Evolutionary conservation across 768 basidiomycete genomes (phyloP).

Genomic region (Lactarius hengduanensis): DNA sequence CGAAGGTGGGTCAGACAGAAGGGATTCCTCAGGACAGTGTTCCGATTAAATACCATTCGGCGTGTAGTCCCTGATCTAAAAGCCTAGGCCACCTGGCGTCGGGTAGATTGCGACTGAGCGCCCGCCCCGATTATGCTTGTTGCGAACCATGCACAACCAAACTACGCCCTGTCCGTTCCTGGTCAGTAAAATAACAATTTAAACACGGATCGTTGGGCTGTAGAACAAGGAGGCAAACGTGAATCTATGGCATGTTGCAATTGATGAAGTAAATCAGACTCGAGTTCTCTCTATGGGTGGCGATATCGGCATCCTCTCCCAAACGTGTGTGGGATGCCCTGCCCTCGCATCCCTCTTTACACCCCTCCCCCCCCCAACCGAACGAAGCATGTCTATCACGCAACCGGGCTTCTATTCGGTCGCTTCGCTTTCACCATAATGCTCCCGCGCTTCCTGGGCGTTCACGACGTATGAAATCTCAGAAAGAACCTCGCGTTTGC

Average conservation of each 20-base stretch:
- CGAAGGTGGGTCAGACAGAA: conserved; percentile 1
- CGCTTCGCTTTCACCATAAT: neutral
- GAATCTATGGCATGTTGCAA: neutral
- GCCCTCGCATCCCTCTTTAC: neutral
- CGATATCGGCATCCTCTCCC: neutral
- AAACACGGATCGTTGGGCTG: neutral
- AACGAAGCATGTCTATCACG: neutral
- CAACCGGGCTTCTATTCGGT: neutral
- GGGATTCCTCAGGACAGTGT: neutral
- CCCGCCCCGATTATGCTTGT: conserved; percentile 4
- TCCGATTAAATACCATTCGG: conserved; percentile 20
- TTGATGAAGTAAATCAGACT: neutral
- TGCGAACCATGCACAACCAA: neutral
- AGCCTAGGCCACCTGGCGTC: conserved; percentile 1
- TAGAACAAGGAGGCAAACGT: neutral
- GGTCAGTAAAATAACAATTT: neutral
- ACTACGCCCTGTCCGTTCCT: conserved; percentile 19
- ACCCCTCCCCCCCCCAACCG: neutral
- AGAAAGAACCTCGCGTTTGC: neutral
- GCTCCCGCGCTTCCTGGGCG: conserved; percentile 1
- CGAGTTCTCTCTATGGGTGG: neutral
- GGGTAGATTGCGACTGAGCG: conserved; percentile 4
- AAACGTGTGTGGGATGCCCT: neutral
- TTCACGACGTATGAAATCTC: neutral
- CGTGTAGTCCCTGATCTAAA: conserved; percentile 23